phyloP scores from a whole-genome alignment of 2,329 filamentous ascomycete species.

The Penicillium crustosum region DNA sequence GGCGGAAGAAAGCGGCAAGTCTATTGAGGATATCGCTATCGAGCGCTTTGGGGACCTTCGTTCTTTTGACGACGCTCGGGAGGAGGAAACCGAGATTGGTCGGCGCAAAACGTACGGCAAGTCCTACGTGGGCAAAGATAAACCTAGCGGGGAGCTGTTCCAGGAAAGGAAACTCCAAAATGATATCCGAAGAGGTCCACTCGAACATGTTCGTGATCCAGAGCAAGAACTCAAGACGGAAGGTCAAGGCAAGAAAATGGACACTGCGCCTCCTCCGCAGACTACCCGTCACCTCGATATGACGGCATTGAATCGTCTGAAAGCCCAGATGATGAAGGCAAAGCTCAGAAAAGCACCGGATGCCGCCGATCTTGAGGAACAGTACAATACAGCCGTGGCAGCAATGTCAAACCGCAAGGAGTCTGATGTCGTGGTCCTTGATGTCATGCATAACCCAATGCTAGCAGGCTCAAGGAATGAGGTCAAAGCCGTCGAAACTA shows the following conservation, averaged over 20 bases:
- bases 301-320: slow-evolving; percentile 81
- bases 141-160: slow-evolving; percentile 83
- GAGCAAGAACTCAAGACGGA: slow-evolving; percentile 38
- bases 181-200: slow-evolving; percentile 46
- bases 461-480: slow-evolving; percentile 74
- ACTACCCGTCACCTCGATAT: slow-evolving; percentile 64
- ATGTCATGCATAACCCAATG: slow-evolving; percentile 86
- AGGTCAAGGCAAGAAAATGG: slow-evolving; percentile 59
- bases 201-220: slow-evolving; percentile 33
- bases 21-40: slow-evolving; percentile 77
- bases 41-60: slow-evolving; percentile 78
- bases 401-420: slow-evolving; percentile 59
- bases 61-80: slow-evolving; percentile 87
- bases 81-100: slow-evolving; percentile 90
- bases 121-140: slow-evolving; percentile 80
- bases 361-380: slow-evolving; percentile 71
- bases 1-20: slow-evolving; percentile 69
- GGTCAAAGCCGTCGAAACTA: slow-evolving; percentile 74
- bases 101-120: slow-evolving; percentile 78
- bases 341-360: slow-evolving; percentile 78
- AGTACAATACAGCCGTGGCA: slow-evolving; percentile 76
- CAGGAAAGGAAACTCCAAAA: slow-evolving; percentile 68
- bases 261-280: slow-evolving; percentile 53
- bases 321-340: slow-evolving; percentile 94
- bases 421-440: slow-evolving; percentile 73